A percentile compares a stretch with the other conserved stretches of the same genome.
phyloP scores from a whole-genome alignment of 2,329 filamentous ascomycete genomes.

The Fusarium clavum region DNA sequence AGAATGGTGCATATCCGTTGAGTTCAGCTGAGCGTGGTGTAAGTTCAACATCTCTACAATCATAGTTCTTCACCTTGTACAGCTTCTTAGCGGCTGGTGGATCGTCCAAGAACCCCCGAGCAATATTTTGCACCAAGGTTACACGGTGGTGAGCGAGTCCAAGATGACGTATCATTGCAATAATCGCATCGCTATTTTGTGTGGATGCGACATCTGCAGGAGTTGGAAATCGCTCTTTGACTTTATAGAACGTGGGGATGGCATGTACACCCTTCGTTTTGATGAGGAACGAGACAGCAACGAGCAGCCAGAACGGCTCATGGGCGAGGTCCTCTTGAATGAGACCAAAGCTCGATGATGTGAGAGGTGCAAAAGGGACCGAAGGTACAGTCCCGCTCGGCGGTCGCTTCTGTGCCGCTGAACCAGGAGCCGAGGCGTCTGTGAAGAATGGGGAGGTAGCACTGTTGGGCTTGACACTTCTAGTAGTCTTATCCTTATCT shows the following conservation, averaged over 20 bases:
- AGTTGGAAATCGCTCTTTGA: conserved; percentile 77
- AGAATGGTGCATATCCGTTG: background rate
- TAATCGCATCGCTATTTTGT: conserved; percentile 62
- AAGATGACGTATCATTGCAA: conserved; percentile 73
- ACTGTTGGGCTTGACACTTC: conserved; percentile 22
- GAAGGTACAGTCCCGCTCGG: conserved; percentile 62
- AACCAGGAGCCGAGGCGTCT: conserved; percentile 19
- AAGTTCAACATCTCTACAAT: conserved; percentile 49
- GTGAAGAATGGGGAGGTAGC: conserved; percentile 52
- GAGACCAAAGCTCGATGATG: conserved; percentile 75
- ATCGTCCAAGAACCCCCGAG: conserved; percentile 72
- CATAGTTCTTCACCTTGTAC: conserved; percentile 64
- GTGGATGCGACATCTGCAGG: conserved; percentile 69
- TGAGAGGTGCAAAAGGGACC: conserved; percentile 75
- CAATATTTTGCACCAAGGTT: conserved; percentile 75
- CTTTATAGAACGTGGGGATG: conserved; percentile 77
- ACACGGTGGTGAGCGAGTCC: conserved; percentile 78
- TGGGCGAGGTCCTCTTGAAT: conserved; percentile 83
- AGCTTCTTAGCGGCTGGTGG: conserved; percentile 71
- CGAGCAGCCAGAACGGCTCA: conserved; percentile 82
- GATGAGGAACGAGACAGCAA: conserved; percentile 88
- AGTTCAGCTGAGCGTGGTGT: background rate
- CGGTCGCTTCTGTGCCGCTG: conserved; percentile 48
- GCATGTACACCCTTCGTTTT: conserved; percentile 79
- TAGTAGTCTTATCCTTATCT: conserved; percentile 7